A percentile compares a stretch with the other conserved stretches of the same genome.
Conservation (phyloP, 2,329 filamentous ascomycete species). For the Epichloe aotearoae region DNA sequence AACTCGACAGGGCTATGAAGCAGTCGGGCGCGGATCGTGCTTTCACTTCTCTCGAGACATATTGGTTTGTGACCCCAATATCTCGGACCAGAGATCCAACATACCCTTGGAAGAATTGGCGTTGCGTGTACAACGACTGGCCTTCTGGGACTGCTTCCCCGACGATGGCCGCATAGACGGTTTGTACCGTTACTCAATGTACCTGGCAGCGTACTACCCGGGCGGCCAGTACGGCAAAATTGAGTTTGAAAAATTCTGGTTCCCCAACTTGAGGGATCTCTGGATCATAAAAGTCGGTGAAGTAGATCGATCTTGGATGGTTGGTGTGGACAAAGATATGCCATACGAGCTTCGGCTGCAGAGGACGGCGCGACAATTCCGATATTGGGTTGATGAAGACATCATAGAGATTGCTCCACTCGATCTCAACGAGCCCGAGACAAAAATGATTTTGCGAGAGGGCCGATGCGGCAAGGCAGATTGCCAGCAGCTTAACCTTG, state of each 20-base stretch:
- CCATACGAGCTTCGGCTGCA: conserved; percentile 17
- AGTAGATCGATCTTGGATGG: conserved; percentile 23
- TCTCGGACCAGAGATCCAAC: conserved; percentile 20
- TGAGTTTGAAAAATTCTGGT: conserved; percentile 25
- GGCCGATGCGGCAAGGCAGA: conserved; percentile 22
- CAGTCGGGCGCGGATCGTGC: conserved; percentile 21
- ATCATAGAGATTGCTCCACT: conserved; percentile 24
- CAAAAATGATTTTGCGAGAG: conserved; percentile 19
- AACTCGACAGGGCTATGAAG: conserved; percentile 22
- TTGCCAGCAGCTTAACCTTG: conserved; percentile 22
- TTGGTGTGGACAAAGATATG: conserved; percentile 18
- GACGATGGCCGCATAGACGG: conserved; percentile 23
- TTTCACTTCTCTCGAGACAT: conserved; percentile 25
- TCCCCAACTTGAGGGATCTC: conserved; percentile 24
- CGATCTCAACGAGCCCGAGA: conserved; percentile 21
- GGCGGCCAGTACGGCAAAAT: conserved; percentile 18
- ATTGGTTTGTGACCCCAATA: conserved; percentile 24
- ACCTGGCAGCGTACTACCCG: conserved; percentile 20
- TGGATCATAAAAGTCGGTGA: conserved; percentile 28
- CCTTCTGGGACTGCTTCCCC: conserved; percentile 27
- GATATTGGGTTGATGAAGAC: conserved; percentile 25
- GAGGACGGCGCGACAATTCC: conserved; percentile 23
- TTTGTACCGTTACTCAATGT: conserved; percentile 21
- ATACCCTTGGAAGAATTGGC: conserved; percentile 21
- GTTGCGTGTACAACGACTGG: conserved; percentile 20